Evolutionary conservation across 306 rosid species (phyloP), one percentile per base, ranked within the genome.

Genomic region (Luffa acutangula): DNA sequence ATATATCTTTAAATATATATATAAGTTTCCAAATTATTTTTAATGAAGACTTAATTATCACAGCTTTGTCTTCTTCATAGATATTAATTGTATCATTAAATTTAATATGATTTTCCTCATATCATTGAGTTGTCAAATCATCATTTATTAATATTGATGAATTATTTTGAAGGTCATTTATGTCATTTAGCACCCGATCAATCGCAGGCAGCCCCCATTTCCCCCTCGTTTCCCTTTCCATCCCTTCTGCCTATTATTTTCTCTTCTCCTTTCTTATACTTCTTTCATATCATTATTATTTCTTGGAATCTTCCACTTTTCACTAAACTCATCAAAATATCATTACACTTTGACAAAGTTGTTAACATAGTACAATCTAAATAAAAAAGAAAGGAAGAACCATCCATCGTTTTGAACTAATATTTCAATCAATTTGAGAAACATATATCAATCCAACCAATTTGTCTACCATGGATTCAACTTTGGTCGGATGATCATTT

Each of bases 41-140:
- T 45, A 6, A 45, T 4, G 2, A 2, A 20, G 63, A 57, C 63
- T n/a, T 7, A 57, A 57, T 20, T 20, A 57, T 57, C 67, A 60
- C 18, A 31, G 41, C 17, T 62, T 62, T 62, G 69, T 62, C 69
- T 12, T 62, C 42, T 62, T 62, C 9, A 33, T 33, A 62, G 41
- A 36, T 71, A 21, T 20, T 13, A 67, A 70, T 43, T 45, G 36
- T 6, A 72, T 14, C 13, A 48, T 12, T 72, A 72, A 41, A 13
- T 71, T 46, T 71, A 71, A 46, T 71, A 25, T 71, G 20, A 46
- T 45, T 43, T 70, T 70, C 4, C 0, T 20, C 4, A 70, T 9
- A 70, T 10, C 36, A 70, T 72, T 72, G 77, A 13, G 77, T 46
- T 72, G 77, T 72, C 77, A 25, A 72, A 46, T 72, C 41, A 49